Base-by-base conservation (phyloP, 306 rosid genomes). In the Prunus armeniaca region DNA sequence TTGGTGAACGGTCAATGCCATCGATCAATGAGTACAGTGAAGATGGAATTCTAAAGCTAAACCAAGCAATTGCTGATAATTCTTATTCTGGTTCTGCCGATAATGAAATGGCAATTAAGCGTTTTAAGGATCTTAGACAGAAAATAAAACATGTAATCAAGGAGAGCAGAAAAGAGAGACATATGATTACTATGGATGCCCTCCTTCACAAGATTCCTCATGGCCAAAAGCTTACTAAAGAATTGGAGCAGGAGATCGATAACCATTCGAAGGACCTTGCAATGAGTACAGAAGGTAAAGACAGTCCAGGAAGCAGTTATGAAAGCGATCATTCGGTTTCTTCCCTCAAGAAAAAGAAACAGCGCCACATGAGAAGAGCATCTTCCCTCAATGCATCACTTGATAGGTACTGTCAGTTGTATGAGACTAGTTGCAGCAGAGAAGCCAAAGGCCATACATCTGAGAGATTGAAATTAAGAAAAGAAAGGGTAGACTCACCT, bases 181-280 rank as follows among this genome's bases (percentile, higher is more conserved):
- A 27, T 38, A 82, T 88, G 46, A 88, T 91, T 57, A 41, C 95
- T 50, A 89, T 85, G 97, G 98, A 93, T 57, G 89, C 84, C 24
- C 52, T 91, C 54, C 79, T 88, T 52, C 91, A 93, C 78, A 93
- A 89, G 80, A 76, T 93, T 82, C 97, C 98, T 76, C 81, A 54
- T 2, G 97, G 92, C 45, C 77, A 75, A 12, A 86, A 67, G 28
- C 6, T 79, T 70, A 68, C 87, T 0, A 76, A 73, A 12, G 85
- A 74, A 30, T 49, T 51, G 77, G 82, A 86, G 74, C 60, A 81
- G 68, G 80, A 77, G 38, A 76, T 79, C 47, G 25, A 45, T 17
- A 57, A 47, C 76, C 78, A 80, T 69, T 12, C 70, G 12, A 76
- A 68, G 67, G 78, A 67, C 43, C 68, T 79, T 19, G 45, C 57